phyloP scores from a whole-genome alignment of 805 yeast genomes.

The Candida insectalens region DNA sequence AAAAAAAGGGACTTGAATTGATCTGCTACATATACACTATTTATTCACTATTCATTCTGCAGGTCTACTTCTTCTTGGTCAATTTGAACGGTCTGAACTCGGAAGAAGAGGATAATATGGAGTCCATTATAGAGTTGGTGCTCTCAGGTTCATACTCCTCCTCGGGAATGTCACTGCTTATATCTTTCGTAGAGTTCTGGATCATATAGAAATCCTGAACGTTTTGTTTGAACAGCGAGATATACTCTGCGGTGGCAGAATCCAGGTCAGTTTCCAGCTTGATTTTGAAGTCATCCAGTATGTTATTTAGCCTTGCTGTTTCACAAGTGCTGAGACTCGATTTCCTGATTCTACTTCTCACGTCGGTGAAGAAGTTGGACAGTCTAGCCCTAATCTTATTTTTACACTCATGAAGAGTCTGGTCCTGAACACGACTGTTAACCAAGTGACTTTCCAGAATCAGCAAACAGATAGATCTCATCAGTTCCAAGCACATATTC shows the following conservation, averaged over 20 bases:
- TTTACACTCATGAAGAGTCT: slow-evolving; percentile 14
- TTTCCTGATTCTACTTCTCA: slow-evolving; percentile 2
- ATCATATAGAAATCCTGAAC: slow-evolving; percentile 20
- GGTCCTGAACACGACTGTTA: slow-evolving; percentile 9
- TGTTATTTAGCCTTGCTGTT: slow-evolving; percentile 7
- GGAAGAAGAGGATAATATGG: too few relatives aligned
- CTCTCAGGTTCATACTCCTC: too few relatives aligned
- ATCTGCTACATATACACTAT: too few relatives aligned
- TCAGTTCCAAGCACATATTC: slow-evolving; percentile 13
- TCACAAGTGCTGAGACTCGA: slow-evolving; percentile 7
- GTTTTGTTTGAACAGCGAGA: slow-evolving; percentile 15
- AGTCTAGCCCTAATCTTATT: slow-evolving; percentile 12
- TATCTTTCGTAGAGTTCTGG: slow-evolving; percentile 16
- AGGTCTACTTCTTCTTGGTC: too few relatives aligned
- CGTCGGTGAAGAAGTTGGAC: slow-evolving; percentile 6
- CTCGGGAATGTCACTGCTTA: too few relatives aligned
- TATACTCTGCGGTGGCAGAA: slow-evolving; percentile 13
- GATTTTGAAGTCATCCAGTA: slow-evolving; percentile 11
- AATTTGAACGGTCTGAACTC: too few relatives aligned
- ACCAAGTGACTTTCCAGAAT: slow-evolving; percentile 20
- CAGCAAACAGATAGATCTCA: slow-evolving; percentile 17
- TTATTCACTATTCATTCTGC: too few relatives aligned
- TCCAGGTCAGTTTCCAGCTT: slow-evolving; percentile 15
- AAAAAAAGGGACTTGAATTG: too few relatives aligned
- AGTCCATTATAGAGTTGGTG: too few relatives aligned